Percentiles rank a stretch among this genome's conserved stretches.
Evolutionary conservation across 176 grass and related monocot species (phyloP).

Genomic region (Aegilops bicornis): DNA sequence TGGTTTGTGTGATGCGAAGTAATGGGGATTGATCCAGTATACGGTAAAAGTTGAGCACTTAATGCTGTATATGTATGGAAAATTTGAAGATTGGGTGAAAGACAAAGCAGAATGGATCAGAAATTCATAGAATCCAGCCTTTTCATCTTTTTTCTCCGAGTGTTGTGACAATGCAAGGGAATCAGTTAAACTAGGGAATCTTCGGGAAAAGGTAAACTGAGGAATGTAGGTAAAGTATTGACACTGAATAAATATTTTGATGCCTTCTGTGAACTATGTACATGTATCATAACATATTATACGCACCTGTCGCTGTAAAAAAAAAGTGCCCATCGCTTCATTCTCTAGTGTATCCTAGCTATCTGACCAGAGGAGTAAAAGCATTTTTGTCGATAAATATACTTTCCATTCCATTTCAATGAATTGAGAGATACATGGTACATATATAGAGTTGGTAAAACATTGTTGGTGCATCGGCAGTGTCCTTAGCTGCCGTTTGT

Average conservation of each 20-base stretch:
- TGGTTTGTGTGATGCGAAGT: conserved; percentile 78
- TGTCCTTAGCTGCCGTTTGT: conserved; percentile 44
- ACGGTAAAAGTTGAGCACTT: conserved; percentile 3
- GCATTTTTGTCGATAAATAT: conserved; percentile 10
- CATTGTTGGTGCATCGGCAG: conserved; percentile 36
- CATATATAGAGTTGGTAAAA: conserved; percentile 37
- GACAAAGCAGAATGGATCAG: conserved; percentile 18
- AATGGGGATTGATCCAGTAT: conserved; percentile 25
- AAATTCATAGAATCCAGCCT: not conserved
- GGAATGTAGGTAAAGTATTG: conserved; percentile 25
- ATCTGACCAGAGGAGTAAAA: not conserved
- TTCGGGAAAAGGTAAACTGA: not conserved
- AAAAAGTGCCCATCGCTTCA: not conserved
- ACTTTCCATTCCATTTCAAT: conserved; percentile 32
- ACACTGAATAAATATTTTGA: conserved; percentile 11
- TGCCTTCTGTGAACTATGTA: not conserved
- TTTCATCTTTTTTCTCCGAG: conserved; percentile 10
- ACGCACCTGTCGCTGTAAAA: not conserved
- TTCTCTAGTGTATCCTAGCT: not conserved
- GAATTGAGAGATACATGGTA: conserved; percentile 37
- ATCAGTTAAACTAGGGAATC: conserved; percentile 22
- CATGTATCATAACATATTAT: conserved; percentile 1
- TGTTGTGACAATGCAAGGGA: conserved; percentile 18
- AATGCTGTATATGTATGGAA: conserved; percentile 47
- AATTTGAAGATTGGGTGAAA: conserved; percentile 28